Evolutionary conservation across 495 filamentous ascomycete genomes (phyloP).

Genomic region (Penicillium subrubescens): DNA sequence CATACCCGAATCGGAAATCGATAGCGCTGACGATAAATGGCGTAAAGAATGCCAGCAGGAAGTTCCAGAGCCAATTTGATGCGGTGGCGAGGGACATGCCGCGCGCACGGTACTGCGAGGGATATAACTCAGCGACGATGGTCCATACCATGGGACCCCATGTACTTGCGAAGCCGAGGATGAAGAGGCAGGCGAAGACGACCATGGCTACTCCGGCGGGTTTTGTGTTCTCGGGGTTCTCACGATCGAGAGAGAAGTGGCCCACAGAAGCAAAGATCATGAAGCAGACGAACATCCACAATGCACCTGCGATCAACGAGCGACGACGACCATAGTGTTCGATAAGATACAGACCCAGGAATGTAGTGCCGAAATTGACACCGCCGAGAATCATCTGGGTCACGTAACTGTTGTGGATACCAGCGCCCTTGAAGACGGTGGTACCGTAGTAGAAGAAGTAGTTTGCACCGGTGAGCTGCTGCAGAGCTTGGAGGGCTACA

Average conservation of each 20-base stretch:
- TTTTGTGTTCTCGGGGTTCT: conserved; percentile 49
- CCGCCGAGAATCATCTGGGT: conserved; percentile 73
- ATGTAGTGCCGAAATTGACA: conserved; percentile 73
- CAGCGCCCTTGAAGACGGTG: conserved; percentile 66
- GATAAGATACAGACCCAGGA: conserved; percentile 69
- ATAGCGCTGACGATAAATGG: conserved; percentile 72
- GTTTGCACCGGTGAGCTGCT: conserved; percentile 45
- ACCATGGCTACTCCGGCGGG: conserved; percentile 69
- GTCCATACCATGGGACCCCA: conserved; percentile 88
- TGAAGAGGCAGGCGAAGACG: conserved; percentile 70
- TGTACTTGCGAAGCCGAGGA: conserved; percentile 59
- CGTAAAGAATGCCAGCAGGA: conserved; percentile 79
- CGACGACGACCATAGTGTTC: conserved; percentile 68
- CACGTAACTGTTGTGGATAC: conserved; percentile 66
- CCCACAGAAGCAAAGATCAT: conserved; percentile 72
- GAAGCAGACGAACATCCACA: conserved; percentile 73
- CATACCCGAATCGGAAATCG: conserved; percentile 72
- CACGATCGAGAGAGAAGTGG: conserved; percentile 57
- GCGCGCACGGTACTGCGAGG: conserved; percentile 70
- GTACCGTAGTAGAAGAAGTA: conserved; percentile 82
- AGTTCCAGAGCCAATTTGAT: conserved; percentile 89
- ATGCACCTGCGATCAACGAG: conserved; percentile 64
- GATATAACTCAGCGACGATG: conserved; percentile 78
- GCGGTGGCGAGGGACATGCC: conserved; percentile 77
- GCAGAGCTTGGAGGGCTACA: conserved; percentile 59